These are phyloP conservation scores for Trametes cinnabarina DNA, from an alignment of 768 basidiomycete species.

Conservation along the genomic window DNA sequence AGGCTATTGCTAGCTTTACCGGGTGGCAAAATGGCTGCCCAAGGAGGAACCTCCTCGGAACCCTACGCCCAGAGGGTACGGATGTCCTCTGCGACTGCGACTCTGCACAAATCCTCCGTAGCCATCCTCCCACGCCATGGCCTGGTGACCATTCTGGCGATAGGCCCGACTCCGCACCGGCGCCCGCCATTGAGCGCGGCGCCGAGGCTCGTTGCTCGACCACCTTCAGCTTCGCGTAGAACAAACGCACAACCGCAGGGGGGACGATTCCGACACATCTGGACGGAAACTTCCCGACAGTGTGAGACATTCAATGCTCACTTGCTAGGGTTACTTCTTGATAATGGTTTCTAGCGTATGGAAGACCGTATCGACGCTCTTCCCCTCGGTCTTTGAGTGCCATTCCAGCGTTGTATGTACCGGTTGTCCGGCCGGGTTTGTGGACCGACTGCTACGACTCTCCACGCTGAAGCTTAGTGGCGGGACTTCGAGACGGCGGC, in stretches of 20 bases:
- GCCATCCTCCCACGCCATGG: slow-evolving; percentile 6
- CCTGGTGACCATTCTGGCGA: slow-evolving; percentile 3
- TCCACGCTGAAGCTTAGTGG: neutral
- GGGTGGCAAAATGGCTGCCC: no score
- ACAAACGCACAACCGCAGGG: neutral
- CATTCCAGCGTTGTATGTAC: neutral
- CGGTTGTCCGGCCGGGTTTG: neutral
- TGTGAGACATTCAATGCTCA: neutral
- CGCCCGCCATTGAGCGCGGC: neutral
- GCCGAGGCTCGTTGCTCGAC: neutral
- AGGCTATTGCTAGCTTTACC: no score
- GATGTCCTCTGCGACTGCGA: neutral
- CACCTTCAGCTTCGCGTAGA: neutral
- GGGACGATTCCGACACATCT: neutral
- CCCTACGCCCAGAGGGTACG: neutral
- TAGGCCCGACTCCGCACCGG: neutral
- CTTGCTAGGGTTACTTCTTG: neutral
- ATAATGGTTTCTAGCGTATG: neutral
- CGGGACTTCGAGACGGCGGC: neutral
- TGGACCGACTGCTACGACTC: no score
- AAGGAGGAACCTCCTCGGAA: neutral
- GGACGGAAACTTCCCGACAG: neutral
- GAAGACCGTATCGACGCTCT: neutral
- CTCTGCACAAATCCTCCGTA: neutral
- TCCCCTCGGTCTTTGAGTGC: slow-evolving; percentile 4